phyloP scores from a whole-genome alignment of 345 rosid genomes.

The Eutrema heterophyllum region DNA sequence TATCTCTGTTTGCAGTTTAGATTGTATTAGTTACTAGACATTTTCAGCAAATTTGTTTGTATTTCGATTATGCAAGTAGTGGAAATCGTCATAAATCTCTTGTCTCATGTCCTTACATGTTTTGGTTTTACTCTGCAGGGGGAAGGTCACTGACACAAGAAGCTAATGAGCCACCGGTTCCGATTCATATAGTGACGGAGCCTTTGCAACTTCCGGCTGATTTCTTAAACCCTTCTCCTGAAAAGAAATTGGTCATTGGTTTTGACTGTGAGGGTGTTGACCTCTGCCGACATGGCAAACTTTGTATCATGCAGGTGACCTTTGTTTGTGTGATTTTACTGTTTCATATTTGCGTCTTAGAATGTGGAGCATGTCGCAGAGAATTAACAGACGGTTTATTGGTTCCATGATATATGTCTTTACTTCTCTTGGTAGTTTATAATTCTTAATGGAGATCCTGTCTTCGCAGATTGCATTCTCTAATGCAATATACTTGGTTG shows the following conservation, averaged over 20 bases:
- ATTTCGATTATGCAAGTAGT: not conserved
- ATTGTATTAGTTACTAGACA: not conserved
- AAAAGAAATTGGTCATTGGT: conserved; percentile 57
- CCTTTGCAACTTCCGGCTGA: conserved; percentile 78
- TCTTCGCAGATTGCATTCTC: conserved; percentile 86
- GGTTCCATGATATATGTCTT: not conserved
- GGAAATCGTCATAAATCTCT: not conserved
- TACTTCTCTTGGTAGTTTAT: not conserved
- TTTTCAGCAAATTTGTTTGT: not conserved
- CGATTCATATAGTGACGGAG: conserved; percentile 57
- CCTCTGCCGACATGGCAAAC: conserved; percentile 75
- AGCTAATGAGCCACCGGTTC: conserved; percentile 45
- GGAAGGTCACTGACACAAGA: conserved; percentile 43
- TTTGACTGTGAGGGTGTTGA: conserved; percentile 95
- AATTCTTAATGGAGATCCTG: conserved; percentile 1
- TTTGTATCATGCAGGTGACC: conserved; percentile 91
- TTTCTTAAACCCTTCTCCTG: conserved; percentile 68
- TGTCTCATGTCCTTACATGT: not conserved
- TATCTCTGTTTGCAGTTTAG: not conserved
- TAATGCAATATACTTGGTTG: conserved; percentile 84
- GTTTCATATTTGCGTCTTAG: not conserved
- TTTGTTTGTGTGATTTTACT: not conserved
- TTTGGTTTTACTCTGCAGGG: conserved; percentile 28
- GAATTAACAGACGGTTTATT: not conserved
- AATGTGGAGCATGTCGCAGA: not conserved